A percentile compares a stretch with the other conserved stretches of the same genome.
phyloP scores from a whole-genome alignment of 305 asterid genomes.

The Rubia tinctorum region DNA sequence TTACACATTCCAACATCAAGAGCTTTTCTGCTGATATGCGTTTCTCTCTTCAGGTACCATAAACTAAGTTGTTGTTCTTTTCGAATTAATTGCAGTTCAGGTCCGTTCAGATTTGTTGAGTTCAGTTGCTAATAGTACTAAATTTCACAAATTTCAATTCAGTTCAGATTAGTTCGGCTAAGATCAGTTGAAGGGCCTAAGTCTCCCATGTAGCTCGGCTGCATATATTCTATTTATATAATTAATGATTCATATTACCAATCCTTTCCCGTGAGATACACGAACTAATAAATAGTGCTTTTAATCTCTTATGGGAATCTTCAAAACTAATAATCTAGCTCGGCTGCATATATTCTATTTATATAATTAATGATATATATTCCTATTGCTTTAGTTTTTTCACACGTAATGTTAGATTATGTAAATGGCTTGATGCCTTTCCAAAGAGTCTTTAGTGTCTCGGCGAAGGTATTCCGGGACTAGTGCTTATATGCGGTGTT shows the following conservation, averaged over 20 bases:
- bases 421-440: neutral
- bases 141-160: neutral
- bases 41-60: slow-evolving; percentile 61
- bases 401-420: neutral
- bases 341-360: neutral
- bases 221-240: too few species aligned
- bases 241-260: neutral
- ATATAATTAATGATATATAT: neutral
- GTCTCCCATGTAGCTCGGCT: neutral
- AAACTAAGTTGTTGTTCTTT: neutral
- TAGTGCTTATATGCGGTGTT: slow-evolving; percentile 12
- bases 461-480: neutral
- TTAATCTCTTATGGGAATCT: neutral
- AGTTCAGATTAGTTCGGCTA: neutral
- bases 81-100: neutral
- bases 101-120: neutral
- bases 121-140: neutral
- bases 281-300: neutral
- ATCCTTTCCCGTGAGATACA: neutral
- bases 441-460: neutral
- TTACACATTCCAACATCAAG: slow-evolving; percentile 88
- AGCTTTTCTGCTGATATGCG: slow-evolving; percentile 68
- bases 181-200: neutral
- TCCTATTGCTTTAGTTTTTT: neutral
- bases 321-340: neutral